A percentile compares a stretch with the other conserved stretches of the same genome.
Evolutionary conservation across 2,329 filamentous ascomycete genomes (phyloP).

Genomic region (Aspergillus uvarum): DNA sequence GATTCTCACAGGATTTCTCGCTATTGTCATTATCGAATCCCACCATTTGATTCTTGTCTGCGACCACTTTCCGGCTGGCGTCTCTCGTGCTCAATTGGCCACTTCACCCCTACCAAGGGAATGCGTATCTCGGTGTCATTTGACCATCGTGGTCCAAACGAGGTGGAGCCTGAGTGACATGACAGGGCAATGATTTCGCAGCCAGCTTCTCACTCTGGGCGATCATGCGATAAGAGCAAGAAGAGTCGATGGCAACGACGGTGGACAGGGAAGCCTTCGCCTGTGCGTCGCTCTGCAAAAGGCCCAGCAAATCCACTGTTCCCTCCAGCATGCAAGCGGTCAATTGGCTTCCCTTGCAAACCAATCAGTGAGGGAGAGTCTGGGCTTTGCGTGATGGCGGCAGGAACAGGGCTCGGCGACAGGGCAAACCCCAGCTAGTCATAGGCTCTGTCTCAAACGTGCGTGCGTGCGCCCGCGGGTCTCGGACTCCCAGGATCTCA

Average conservation of each 20-base stretch:
- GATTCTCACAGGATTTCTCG: too few species aligned
- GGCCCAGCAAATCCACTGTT: too few species aligned
- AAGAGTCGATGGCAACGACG: not conserved
- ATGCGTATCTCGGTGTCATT: not conserved
- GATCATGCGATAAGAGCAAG: not conserved
- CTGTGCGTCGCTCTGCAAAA: too few species aligned
- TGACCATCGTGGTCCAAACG: not conserved
- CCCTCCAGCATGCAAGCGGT: not conserved
- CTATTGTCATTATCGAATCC: too few species aligned
- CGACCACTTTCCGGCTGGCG: not conserved
- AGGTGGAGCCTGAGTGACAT: not conserved
- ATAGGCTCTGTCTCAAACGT: not conserved
- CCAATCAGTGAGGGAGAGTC: not conserved
- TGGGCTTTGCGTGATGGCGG: not conserved
- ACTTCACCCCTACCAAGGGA: not conserved
- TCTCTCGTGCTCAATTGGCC: not conserved
- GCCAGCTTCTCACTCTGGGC: not conserved
- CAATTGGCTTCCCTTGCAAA: not conserved
- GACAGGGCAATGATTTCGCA: not conserved
- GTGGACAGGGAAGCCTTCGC: too few species aligned
- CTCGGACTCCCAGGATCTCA: not conserved
- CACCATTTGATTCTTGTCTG: too few species aligned
- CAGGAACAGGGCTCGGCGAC: not conserved
- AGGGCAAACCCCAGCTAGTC: not conserved
- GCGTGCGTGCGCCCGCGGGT: not conserved